Percentiles rank a stretch among this genome's conserved stretches.
These are phyloP conservation scores for Vitellaria paradoxa DNA, from an alignment of 179 eudicot genomes.

Conservation along the genomic window DNA sequence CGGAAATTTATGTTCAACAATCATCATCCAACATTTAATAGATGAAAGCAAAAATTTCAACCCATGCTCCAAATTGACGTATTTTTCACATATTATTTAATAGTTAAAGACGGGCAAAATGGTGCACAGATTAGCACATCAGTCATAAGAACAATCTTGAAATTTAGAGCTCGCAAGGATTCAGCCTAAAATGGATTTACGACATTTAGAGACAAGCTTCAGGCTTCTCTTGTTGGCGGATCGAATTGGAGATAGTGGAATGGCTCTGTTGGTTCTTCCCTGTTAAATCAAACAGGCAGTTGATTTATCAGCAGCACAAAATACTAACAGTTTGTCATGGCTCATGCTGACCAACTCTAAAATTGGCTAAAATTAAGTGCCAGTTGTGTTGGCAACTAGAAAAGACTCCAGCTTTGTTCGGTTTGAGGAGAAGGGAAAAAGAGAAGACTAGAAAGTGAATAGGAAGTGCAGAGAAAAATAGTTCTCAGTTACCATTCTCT, in stretches of 20 bases:
- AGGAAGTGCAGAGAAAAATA: too few relatives aligned
- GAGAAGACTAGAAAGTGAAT: too few relatives aligned
- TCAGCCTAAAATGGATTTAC: not conserved
- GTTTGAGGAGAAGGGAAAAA: too few relatives aligned
- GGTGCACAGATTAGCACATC: not conserved
- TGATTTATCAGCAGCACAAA: not conserved
- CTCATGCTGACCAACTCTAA: not conserved
- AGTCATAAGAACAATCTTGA: not conserved
- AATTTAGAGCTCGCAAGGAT: not conserved
- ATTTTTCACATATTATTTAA: not conserved
- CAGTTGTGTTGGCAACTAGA: not conserved
- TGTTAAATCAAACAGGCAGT: slow-evolving; percentile 21
- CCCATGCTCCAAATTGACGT: not conserved
- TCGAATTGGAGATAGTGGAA: slow-evolving; percentile 66
- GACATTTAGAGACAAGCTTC: slow-evolving; percentile 26
- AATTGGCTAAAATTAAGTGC: not conserved
- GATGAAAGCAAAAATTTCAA: not conserved
- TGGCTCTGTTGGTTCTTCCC: slow-evolving; percentile 89
- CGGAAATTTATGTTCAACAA: too few relatives aligned
- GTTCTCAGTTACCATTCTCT: too few relatives aligned
- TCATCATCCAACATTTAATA: too few relatives aligned
- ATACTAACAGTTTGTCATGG: not conserved
- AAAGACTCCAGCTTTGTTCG: not conserved
- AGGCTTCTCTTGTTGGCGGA: slow-evolving; percentile 62
- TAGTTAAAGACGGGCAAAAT: not conserved